A percentile compares a stretch with the other conserved stretches of the same genome.
Conservation (phyloP, 495 filamentous ascomycete species). For the Niebla homalea region DNA sequence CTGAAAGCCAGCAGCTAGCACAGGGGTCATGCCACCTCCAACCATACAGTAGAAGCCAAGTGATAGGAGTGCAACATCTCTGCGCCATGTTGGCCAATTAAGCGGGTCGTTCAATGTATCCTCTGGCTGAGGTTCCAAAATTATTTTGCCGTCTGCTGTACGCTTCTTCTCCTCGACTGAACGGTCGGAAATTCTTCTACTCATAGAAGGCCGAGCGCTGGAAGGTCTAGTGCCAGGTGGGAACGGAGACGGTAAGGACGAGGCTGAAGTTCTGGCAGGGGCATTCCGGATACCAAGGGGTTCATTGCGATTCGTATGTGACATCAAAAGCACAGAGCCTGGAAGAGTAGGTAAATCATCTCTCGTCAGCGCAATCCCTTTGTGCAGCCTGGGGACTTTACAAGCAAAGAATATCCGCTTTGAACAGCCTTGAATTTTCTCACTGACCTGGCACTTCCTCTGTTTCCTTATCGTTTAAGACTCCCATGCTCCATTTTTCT, state of each 20-base stretch:
- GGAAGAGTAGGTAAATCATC: background rate
- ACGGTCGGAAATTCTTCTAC: conserved; percentile 13
- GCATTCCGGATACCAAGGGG: conserved; percentile 67
- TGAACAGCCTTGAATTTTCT: too few relatives aligned
- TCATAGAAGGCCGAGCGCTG: conserved; percentile 5
- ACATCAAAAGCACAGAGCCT: conserved; percentile 75
- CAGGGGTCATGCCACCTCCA: conserved; percentile 84
- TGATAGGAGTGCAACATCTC: conserved; percentile 70
- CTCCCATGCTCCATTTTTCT: conserved; percentile 60
- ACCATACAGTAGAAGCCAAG: conserved; percentile 86
- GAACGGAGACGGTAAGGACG: conserved; percentile 53
- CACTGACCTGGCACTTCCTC: conserved; percentile 80
- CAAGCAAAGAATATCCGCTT: too few relatives aligned
- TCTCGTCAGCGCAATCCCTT: background rate
- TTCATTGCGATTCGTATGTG: conserved; percentile 58
- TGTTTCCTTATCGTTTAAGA: conserved; percentile 69
- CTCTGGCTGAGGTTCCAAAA: conserved; percentile 86
- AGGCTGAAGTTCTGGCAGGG: conserved; percentile 61
- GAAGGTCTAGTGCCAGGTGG: conserved; percentile 26
- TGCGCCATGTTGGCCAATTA: conserved; percentile 78
- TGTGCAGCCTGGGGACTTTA: background rate
- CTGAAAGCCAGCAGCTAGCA: conserved; percentile 82
- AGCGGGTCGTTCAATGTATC: conserved; percentile 83
- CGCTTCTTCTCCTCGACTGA: conserved; percentile 48
- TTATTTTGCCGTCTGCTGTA: conserved; percentile 70